Evolutionary conservation across 169 alveolate genomes (phyloP).

Genomic region (Theileria parva): DNA sequence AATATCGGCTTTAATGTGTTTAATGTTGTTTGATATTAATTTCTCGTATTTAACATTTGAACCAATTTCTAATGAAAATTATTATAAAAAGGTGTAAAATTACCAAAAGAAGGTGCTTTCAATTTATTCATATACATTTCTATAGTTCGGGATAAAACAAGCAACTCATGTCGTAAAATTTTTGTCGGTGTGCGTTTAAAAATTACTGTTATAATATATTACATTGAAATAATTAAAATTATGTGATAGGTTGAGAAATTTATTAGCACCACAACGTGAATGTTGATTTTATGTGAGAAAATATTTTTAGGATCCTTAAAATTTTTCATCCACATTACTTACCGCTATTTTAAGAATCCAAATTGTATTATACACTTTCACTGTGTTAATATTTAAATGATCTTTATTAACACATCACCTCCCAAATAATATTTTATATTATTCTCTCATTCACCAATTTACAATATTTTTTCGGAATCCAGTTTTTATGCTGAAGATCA

Average conservation of each 20-base stretch:
- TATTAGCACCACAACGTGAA: background rate
- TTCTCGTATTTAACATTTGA: slow-evolving; percentile 59
- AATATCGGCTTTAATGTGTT: slow-evolving; percentile 61
- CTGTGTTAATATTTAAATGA: background rate
- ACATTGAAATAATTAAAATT: background rate
- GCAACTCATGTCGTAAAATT: background rate
- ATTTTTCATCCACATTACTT: background rate
- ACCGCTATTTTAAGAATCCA: background rate
- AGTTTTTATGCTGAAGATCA: background rate
- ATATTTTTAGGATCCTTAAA: background rate
- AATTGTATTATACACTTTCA: background rate
- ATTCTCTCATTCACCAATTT: background rate
- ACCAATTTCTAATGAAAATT: slow-evolving; percentile 9
- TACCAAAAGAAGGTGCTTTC: slow-evolving; percentile 61
- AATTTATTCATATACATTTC: slow-evolving; percentile 31
- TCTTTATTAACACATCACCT: background rate
- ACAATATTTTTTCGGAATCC: no score
- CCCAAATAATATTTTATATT: background rate
- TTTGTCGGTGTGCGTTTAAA: background rate
- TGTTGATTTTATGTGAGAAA: background rate
- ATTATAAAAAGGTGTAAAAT: background rate
- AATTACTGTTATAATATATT: no score
- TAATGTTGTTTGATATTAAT: slow-evolving; percentile 52
- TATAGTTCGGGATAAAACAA: background rate
- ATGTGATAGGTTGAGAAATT: background rate